Percentiles rank a stretch among this genome's conserved stretches.
phyloP scores from a whole-genome alignment of 2,329 filamentous ascomycete genomes.

The Aphanocladium album region DNA sequence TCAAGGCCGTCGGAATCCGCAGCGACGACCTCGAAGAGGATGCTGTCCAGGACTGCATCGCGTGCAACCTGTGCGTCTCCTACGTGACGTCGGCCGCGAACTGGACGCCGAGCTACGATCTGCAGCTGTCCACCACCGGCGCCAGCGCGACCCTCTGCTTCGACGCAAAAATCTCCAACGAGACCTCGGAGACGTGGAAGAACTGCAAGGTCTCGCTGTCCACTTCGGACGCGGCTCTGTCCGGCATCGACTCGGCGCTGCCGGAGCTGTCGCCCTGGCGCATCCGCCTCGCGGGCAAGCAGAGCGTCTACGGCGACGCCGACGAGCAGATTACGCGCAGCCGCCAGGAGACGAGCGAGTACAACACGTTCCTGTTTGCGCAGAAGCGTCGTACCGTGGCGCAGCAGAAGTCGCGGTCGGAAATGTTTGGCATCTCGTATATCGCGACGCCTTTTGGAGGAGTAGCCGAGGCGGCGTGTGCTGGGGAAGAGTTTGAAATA shows the following conservation, averaged over 20 bases:
- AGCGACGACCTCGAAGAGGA: constrained; percentile 38
- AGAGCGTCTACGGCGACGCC: constrained; percentile 12
- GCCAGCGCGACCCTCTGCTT: constrained; percentile 53
- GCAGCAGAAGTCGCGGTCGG: constrained; percentile 10
- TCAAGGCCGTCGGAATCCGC: constrained; percentile 30
- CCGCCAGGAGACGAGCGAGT: constrained; percentile 28
- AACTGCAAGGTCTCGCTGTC: constrained; percentile 57
- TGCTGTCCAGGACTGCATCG: constrained; percentile 26
- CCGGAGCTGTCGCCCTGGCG: constrained; percentile 54
- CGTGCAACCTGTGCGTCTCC: constrained; percentile 47
- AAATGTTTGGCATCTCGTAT: constrained; percentile 11
- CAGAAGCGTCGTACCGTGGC: constrained; percentile 14
- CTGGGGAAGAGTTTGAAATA: not conserved
- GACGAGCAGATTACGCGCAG: constrained; percentile 28
- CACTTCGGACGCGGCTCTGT: constrained; percentile 56
- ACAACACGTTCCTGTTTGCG: constrained; percentile 22
- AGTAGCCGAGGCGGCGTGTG: too few relatives aligned
- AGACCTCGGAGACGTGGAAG: constrained; percentile 59
- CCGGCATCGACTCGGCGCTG: constrained; percentile 49
- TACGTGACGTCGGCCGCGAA: constrained; percentile 55
- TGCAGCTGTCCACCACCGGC: constrained; percentile 53
- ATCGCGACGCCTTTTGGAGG: too few relatives aligned
- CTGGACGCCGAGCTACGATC: constrained; percentile 59
- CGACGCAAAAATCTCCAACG: constrained; percentile 57
- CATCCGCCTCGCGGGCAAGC: constrained; percentile 36